phyloP scores from a whole-genome alignment of 345 rosid species.

The Gossypium longicalyx region DNA sequence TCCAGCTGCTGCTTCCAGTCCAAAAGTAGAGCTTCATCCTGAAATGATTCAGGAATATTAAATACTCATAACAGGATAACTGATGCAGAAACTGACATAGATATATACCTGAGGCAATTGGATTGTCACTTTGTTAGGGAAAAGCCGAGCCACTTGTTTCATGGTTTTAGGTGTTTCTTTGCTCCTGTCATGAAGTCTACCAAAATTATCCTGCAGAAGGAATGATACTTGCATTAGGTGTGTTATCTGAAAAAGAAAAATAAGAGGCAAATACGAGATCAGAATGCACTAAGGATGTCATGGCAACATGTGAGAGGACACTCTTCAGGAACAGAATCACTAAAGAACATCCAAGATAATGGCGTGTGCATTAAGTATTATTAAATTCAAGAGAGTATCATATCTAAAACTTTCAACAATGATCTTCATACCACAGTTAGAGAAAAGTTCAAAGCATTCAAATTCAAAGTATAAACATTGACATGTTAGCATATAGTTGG shows the following conservation, averaged over 20 bases:
- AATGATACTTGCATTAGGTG: neutral
- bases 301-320: neutral
- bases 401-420: neutral
- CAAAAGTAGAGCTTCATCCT: constrained; percentile 87
- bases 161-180: constrained; percentile 81
- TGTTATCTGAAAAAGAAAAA: neutral
- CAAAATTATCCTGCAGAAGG: constrained; percentile 72
- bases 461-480: neutral
- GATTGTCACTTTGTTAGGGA: constrained; percentile 93
- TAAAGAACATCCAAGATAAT: neutral
- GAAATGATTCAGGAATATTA: constrained; percentile 24
- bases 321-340: neutral
- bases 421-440: neutral
- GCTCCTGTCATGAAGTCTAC: constrained; percentile 80
- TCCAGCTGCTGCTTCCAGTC: constrained; percentile 97
- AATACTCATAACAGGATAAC: constrained; percentile 12
- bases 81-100: neutral
- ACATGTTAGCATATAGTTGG: neutral
- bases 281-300: neutral
- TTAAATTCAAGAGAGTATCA: neutral
- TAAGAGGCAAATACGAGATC: neutral
- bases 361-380: neutral
- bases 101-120: constrained; percentile 85
- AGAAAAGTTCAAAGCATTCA: neutral
- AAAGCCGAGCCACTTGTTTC: constrained; percentile 86